phyloP scores from a whole-genome alignment of 805 yeast genomes.

The Torulaspora franciscae region DNA sequence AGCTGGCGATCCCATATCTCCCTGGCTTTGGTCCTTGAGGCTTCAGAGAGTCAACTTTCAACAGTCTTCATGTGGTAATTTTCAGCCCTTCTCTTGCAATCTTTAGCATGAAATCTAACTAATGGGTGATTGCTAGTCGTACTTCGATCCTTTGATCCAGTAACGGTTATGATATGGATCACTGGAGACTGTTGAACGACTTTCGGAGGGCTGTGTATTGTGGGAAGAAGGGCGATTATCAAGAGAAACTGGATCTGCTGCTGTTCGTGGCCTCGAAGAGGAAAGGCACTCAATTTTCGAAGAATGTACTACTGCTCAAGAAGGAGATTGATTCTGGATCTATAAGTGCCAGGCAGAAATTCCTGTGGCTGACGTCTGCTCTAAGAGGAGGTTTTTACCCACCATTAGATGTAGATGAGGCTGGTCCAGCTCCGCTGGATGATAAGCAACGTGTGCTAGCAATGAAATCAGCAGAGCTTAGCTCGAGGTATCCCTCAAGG shows the following conservation, averaged over 20 bases:
- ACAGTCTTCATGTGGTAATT: not conserved
- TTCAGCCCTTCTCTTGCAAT: not conserved
- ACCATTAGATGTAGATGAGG: conserved; percentile 22
- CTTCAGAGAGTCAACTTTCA: not conserved
- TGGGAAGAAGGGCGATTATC: not conserved
- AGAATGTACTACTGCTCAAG: conserved; percentile 14
- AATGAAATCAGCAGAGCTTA: conserved; percentile 1
- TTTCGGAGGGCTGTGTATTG: conserved; percentile 11
- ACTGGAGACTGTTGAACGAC: conserved; percentile 10
- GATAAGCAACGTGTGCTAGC: conserved; percentile 1
- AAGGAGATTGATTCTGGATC: conserved; percentile 12
- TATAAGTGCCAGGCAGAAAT: conserved; percentile 10
- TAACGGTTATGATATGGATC: conserved; percentile 7
- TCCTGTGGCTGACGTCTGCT: conserved; percentile 28
- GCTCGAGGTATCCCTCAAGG: conserved; percentile 9
- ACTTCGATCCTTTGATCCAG: not conserved
- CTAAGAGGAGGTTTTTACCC: conserved; percentile 23
- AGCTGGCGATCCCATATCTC: conserved; percentile 1
- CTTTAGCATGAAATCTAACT: not conserved
- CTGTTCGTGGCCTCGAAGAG: conserved; percentile 8
- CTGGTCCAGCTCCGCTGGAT: conserved; percentile 25
- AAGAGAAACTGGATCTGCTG: conserved; percentile 3
- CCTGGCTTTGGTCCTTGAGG: not conserved
- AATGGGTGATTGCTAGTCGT: no score
- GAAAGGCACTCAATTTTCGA: conserved; percentile 15